Evolutionary conservation across 371 early-diverging fungal species (phyloP), one percentile per base, ranked within the genome.

Genomic region (Funneliformis caledonium): DNA sequence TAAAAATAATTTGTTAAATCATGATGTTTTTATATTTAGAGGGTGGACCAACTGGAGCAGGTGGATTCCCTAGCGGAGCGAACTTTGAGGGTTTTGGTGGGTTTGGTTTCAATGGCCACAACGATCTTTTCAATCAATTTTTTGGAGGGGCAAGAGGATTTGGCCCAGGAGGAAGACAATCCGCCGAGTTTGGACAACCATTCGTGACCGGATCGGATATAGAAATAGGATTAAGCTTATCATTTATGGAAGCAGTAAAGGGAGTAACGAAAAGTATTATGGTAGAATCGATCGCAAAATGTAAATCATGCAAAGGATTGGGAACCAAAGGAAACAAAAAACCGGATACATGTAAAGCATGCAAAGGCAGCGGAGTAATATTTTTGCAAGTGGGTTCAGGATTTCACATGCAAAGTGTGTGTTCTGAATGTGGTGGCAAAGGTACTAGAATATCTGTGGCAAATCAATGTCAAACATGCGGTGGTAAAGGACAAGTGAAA

Each of bases 221-320:
- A 22, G 86, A 88, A 80, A 86, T 85, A 6, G 85, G 85, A 11
- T 80, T 93, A 82, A 86, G 86, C 14, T 87, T 98, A 26, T 76
- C 91, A 5, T 98, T 97, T 82, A 95, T 96, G 96, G 96, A 97
- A 42, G 96, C 97, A 6, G 94, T 92, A 37, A 92, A 92, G 70
- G 98, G 98, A 33, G 77, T 91, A 0, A 88, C 87, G 48, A 93
- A 91, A 81, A 82, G 83, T 14, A 85, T 97, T 33, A 85, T 84
- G 42, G 91, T 94, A 52, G 86, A 89, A 50, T 87, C 90, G 14
- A 87, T 96, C 48, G 85, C 88, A 5, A 86, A 85, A 22, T 98
- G 98, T 85, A 84, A 85, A 16, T 88, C 94, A 1, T 98, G 97
- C 81, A 83, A 88, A 64, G 98, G 97, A 2, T 83, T 82, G 64